phyloP scores from a whole-genome alignment of 2,329 filamentous ascomycete species.

The Penicillium nordicum region DNA sequence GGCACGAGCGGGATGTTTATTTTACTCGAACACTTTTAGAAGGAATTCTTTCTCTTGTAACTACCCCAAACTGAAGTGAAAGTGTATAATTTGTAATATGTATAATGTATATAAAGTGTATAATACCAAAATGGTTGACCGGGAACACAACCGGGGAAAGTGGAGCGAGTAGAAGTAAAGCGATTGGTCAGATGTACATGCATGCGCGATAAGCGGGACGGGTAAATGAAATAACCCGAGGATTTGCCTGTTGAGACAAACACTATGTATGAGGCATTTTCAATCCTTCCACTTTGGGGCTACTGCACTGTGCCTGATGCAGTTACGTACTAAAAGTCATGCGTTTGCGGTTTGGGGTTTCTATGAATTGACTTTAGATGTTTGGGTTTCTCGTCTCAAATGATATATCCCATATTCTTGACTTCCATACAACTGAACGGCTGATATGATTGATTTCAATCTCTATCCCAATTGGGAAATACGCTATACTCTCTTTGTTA shows the following conservation, averaged over 20 bases:
- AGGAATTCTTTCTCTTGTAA: neutral
- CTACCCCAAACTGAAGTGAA: neutral
- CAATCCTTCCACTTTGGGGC: neutral
- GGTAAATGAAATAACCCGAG: neutral
- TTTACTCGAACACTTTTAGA: neutral
- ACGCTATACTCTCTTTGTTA: neutral
- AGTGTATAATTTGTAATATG: neutral
- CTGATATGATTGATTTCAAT: neutral
- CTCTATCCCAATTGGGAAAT: neutral
- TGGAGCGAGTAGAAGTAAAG: neutral
- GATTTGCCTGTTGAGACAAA: neutral
- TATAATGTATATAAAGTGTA: neutral
- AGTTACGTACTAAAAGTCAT: neutral
- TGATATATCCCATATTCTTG: neutral
- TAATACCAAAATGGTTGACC: slow-evolving; percentile 3
- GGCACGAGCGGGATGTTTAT: slow-evolving; percentile 8
- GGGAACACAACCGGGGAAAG: slow-evolving; percentile 5
- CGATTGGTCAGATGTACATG: slow-evolving; percentile 1
- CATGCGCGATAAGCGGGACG: slow-evolving; percentile 2
- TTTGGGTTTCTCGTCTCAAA: neutral
- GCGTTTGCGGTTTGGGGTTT: neutral
- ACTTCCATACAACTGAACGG: neutral
- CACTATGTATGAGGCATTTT: slow-evolving; percentile 12
- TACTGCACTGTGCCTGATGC: slow-evolving; percentile 7
- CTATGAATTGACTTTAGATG: neutral